phyloP scores from a whole-genome alignment of 352 stramenopile genomes.

The Globisporangium lucens region DNA sequence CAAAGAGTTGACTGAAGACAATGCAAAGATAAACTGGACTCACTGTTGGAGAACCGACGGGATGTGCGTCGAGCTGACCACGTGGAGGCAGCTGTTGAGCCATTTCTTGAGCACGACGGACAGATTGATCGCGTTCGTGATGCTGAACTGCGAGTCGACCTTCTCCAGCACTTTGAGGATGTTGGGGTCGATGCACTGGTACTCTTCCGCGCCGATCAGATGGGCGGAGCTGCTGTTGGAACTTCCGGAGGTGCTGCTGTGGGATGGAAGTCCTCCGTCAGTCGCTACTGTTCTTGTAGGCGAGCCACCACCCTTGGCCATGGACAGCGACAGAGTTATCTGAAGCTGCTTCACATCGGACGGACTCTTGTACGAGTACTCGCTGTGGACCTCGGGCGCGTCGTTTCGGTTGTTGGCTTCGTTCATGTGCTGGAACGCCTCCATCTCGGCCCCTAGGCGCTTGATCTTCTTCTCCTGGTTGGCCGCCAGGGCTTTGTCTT shows the following conservation, averaged over 20 bases:
- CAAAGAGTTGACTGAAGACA: background rate
- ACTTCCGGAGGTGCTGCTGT: background rate
- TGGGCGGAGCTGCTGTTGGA: constrained; percentile 24
- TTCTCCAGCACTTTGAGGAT: constrained; percentile 81
- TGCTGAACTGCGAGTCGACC: constrained; percentile 84
- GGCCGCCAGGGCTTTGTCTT: constrained; percentile 50
- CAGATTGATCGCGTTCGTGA: constrained; percentile 74
- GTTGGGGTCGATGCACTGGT: constrained; percentile 75
- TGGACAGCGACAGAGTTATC: background rate
- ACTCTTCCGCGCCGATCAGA: constrained; percentile 39
- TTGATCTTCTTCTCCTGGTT: constrained; percentile 76
- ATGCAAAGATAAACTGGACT: background rate
- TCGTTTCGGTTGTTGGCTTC: constrained; percentile 38
- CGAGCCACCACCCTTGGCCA: background rate
- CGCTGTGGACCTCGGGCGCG: constrained; percentile 20
- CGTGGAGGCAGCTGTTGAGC: constrained; percentile 61
- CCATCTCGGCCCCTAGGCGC: constrained; percentile 60
- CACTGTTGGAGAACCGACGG: constrained; percentile 36
- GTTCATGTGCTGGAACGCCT: constrained; percentile 72
- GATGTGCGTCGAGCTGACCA: constrained; percentile 52
- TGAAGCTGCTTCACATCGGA: constrained; percentile 18
- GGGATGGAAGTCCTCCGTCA: constrained; percentile 4
- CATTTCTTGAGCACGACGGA: constrained; percentile 69
- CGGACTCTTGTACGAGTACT: constrained; percentile 13
- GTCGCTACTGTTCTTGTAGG: background rate